Conservation (phyloP, 352 stramenopile species). For the Phytophthora niederhauseri region DNA sequence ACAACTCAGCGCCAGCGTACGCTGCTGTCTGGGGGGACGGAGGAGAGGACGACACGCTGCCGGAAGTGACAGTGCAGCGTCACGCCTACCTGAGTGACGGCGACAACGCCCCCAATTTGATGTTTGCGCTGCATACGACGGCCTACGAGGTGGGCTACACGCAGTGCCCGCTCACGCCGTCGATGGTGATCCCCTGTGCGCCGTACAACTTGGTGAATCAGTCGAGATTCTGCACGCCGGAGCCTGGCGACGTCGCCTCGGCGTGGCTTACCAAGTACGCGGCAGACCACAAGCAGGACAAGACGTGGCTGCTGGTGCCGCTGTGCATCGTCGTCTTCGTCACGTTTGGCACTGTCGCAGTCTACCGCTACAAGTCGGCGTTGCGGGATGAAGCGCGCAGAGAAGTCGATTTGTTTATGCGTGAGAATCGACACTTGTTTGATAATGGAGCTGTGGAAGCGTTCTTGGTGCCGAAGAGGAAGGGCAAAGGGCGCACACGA, state of each 20-base stretch:
- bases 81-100: slow-evolving; percentile 45
- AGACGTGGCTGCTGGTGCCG: slow-evolving; percentile 66
- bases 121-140: slow-evolving; percentile 63
- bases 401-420: slow-evolving; percentile 42
- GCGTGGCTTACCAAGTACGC: slow-evolving; percentile 66
- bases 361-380: slow-evolving; percentile 58
- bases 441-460: slow-evolving; percentile 54
- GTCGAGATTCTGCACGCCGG: slow-evolving; percentile 46
- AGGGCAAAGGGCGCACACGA: slow-evolving; percentile 11
- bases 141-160: slow-evolving; percentile 49
- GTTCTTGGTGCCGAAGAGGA: slow-evolving; percentile 43
- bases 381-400: slow-evolving; percentile 40
- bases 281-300: slow-evolving; percentile 51
- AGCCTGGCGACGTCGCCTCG: slow-evolving; percentile 39
- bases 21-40: slow-evolving; percentile 65
- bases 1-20: slow-evolving; percentile 40
- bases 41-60: slow-evolving; percentile 51
- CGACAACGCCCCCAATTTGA: slow-evolving; percentile 40
- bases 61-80: slow-evolving; percentile 56
- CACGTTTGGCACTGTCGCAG: slow-evolving; percentile 46
- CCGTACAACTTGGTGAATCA: slow-evolving; percentile 46
- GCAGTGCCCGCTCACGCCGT: slow-evolving; percentile 52
- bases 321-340: slow-evolving; percentile 59
- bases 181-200: slow-evolving; percentile 68
- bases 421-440: slow-evolving; percentile 46